These are phyloP conservation scores for Hymenoscyphus repandus DNA, from an alignment of 2,329 filamentous ascomycete genomes.

Conservation along the genomic window DNA sequence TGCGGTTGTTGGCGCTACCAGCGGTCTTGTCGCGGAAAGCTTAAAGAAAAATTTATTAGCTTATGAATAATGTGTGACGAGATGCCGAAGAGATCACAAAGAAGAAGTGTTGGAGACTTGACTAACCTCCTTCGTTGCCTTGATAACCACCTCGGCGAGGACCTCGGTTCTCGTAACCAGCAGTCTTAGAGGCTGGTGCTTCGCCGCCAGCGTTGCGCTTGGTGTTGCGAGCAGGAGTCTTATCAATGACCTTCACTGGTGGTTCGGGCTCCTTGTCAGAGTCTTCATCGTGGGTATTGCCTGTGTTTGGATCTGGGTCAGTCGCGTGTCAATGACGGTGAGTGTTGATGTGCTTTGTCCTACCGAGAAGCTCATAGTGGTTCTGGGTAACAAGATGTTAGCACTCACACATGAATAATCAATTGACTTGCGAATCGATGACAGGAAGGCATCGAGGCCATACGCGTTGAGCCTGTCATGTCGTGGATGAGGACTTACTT, in stretches of 20 bases:
- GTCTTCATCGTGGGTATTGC: conserved; percentile 60
- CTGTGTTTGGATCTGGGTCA: conserved; percentile 26
- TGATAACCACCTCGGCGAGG: conserved; percentile 50
- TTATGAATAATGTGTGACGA: not conserved
- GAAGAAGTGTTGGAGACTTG: conserved; percentile 9
- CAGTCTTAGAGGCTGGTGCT: conserved; percentile 44
- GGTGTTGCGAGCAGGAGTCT: conserved; percentile 63
- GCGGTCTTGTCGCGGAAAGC: conserved; percentile 87
- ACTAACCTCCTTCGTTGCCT: conserved; percentile 86
- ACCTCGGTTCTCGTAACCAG: conserved; percentile 20
- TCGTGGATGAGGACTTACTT: conserved; percentile 25
- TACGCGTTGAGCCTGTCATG: not conserved
- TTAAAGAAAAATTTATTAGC: conserved; percentile 34
- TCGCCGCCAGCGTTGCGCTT: conserved; percentile 86
- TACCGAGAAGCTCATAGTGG: conserved; percentile 98
- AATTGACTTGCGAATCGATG: not conserved
- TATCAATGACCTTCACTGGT: conserved; percentile 86
- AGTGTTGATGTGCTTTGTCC: conserved; percentile 27
- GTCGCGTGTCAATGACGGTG: conserved; percentile 22
- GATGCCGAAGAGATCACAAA: not conserved
- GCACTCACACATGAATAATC: conserved; percentile 23
- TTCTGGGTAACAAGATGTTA: conserved; percentile 59
- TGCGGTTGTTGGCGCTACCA: conserved; percentile 77
- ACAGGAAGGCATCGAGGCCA: not conserved
- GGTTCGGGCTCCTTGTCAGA: conserved; percentile 68